These are phyloP conservation scores for Helenozyma baotianmanensis DNA, from an alignment of 805 yeast species.

Conservation along the genomic window DNA sequence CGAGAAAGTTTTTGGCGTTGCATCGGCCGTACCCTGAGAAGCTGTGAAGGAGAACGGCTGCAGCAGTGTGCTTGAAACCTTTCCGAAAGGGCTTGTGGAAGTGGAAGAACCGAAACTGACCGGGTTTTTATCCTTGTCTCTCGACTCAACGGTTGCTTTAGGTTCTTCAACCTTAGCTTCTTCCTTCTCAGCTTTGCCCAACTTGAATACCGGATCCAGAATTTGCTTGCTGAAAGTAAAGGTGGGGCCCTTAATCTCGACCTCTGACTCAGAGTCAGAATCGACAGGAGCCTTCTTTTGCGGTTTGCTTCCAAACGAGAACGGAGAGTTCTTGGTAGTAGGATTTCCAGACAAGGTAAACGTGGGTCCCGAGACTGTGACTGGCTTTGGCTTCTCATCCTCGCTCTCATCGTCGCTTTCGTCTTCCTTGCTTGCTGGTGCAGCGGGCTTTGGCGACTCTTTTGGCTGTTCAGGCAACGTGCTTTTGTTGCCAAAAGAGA, in stretches of 20 bases:
- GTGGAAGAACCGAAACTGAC: constrained; percentile 24
- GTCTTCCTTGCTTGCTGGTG: constrained; percentile 17
- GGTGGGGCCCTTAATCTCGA: constrained; percentile 69
- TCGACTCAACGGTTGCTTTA: not conserved
- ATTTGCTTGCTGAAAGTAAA: constrained; percentile 45
- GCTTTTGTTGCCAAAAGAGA: not conserved
- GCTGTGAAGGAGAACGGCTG: too few relatives aligned
- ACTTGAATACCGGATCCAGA: constrained; percentile 30
- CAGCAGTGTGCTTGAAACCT: too few relatives aligned
- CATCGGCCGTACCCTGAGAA: too few relatives aligned
- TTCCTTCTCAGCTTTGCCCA: not conserved
- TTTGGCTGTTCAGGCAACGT: constrained; percentile 6
- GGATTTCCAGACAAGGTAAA: constrained; percentile 27
- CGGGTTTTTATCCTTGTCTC: constrained; percentile 2
- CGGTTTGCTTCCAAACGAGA: constrained; percentile 33
- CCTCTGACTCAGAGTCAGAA: constrained; percentile 55
- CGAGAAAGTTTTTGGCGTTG: too few relatives aligned
- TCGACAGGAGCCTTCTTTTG: constrained; percentile 31
- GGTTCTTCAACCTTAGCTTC: not conserved
- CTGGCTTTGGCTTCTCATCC: constrained; percentile 14
- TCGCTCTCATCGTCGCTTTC: constrained; percentile 25
- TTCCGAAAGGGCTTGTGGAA: constrained; percentile 12
- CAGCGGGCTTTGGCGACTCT: constrained; percentile 1
- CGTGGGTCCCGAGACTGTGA: constrained; percentile 33
- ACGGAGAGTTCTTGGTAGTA: constrained; percentile 31